These are phyloP conservation scores for Mortierella sp. DNA, from an alignment of 371 early-diverging fungal genomes.

Conservation along the genomic window DNA sequence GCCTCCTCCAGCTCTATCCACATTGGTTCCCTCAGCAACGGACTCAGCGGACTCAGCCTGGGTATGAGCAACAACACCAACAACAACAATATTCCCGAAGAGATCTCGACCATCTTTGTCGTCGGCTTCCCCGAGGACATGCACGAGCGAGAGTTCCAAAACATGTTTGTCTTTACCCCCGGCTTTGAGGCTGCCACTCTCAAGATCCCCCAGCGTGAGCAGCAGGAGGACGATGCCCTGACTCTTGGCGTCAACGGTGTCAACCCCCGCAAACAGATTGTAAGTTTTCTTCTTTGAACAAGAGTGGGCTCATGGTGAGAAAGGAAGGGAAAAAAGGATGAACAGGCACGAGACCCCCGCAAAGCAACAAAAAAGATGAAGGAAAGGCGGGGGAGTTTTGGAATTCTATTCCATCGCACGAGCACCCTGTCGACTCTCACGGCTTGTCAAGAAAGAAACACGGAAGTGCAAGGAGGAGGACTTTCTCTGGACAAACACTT, in stretches of 20 bases:
- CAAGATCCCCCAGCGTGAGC: slow-evolving; percentile 82
- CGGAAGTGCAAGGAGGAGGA: too few relatives aligned
- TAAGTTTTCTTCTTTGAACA: slow-evolving; percentile 60
- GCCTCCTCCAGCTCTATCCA: slow-evolving; percentile 28
- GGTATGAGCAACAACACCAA: slow-evolving; percentile 17
- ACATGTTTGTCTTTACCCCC: slow-evolving; percentile 95
- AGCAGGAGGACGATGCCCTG: slow-evolving; percentile 66
- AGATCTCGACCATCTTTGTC: slow-evolving; percentile 29
- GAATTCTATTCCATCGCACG: background rate
- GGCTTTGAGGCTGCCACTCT: slow-evolving; percentile 97
- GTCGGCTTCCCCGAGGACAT: slow-evolving; percentile 88
- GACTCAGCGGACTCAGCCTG: slow-evolving; percentile 39
- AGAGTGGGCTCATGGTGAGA: background rate
- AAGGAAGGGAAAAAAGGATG: background rate
- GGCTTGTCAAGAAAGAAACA: background rate
- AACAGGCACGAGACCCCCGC: background rate
- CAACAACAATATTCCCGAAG: background rate
- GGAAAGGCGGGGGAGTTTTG: background rate
- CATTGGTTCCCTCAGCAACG: slow-evolving; percentile 37
- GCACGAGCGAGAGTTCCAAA: slow-evolving; percentile 97
- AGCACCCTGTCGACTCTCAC: background rate
- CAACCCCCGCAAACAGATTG: slow-evolving; percentile 87
- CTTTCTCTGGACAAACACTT: too few relatives aligned
- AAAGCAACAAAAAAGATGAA: background rate
- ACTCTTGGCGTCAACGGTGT: slow-evolving; percentile 61